Base-by-base conservation (phyloP, 2,329 filamentous ascomycete species). In the Trichoderma guizhouense region DNA sequence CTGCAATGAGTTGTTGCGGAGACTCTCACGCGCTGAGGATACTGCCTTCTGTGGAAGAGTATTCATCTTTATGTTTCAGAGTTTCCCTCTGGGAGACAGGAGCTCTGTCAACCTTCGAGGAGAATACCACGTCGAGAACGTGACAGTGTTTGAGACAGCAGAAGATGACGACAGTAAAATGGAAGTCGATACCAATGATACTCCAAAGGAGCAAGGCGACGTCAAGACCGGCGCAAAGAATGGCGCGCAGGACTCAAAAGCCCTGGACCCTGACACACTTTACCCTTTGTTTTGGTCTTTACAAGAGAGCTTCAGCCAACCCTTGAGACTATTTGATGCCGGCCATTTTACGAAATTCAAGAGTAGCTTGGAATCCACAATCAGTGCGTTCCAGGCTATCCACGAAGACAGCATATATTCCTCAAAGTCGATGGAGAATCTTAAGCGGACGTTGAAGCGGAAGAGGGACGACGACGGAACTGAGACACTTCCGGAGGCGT, bases 31-130 rank as follows among this genome's bases (percentile, higher is more conserved):
- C 71, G 95, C 96, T 5, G 95, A 98, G 80, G 96, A 99, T 81
- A 97, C 96, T 0, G 94, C 97, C 0, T 99, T 99, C 79, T 99
- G 96, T 78, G 96, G 96, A 18, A 89, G 96, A 51, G 96, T 99
- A 30, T 98, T 98, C 81, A 98, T 99, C 74, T 99, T 98, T 81
- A 89, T 99, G 79, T 99, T 98, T 81, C 96, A 99, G 81, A 97
- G 94, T 80, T 98, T 99, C 78, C 96, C 96, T 1, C 86, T 99
- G 0, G 95, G 95, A 36, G 97, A 99, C 82, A 96, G 95, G 80
- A 98, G 96, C 80, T 98, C 96, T 0, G 96, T 99, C 64, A 99
- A 99, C 78, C 86, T 98, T 51, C 90, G 96, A 66, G 96, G 96
- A 76, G 95, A 98, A 83, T 99, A 96, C 76, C 96, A 99, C 78